Evolutionary conservation across 1,284 basidiomycete species (phyloP), one percentile per base, ranked within the genome.

Genomic region (Ustilago vetiveriae): DNA sequence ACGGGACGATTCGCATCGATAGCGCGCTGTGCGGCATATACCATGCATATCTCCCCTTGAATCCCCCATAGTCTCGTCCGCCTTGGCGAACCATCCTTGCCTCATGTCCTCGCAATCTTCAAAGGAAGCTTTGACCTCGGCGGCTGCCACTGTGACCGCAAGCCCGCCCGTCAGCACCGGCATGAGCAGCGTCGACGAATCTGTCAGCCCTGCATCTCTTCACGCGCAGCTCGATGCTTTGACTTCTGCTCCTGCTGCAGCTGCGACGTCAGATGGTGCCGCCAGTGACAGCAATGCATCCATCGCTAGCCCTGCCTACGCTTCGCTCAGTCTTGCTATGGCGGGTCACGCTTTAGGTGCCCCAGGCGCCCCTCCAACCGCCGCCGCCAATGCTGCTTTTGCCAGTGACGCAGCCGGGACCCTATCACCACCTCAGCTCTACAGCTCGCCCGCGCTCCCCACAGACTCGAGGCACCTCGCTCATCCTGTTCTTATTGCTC

Each of bases 401-500:
- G 16, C 32, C 27, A 22, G 11, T 14, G 45, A 50, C 26, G 26
- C 23, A 22, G 35, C 33, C 8, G 30, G 46, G 3, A 23, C 37
- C 1, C 16, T 38, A 8, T 38, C 47, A 16, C 19, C 58, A 0
- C 6, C 43, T 19, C 60, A 62, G 23, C 58, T 71, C 3, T 66
- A 54, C 53, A 66, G 62, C 47, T 57, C 63, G 9, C 68, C 50
- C 19, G 44, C 68, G 4, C 23, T 51, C 16, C 57, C 68, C 6
- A 41, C 57, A 21, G 50, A 57, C 36, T 52, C 57, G n/a, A 66
- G 46, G 6, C 41, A 66, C 9, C 57, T 66, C 19, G 62, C 67
- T n/a, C 63, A 58, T 16, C 62, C 63, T 3, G 53, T 62, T 19
- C 19, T 57, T 21, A 59, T 62, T 29, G 22, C 55, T 13, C 35